Percentiles rank a stretch among this genome's conserved stretches.
Conservation (phyloP, 2,329 filamentous ascomycete genomes). For the Aspergillus uvarum region DNA sequence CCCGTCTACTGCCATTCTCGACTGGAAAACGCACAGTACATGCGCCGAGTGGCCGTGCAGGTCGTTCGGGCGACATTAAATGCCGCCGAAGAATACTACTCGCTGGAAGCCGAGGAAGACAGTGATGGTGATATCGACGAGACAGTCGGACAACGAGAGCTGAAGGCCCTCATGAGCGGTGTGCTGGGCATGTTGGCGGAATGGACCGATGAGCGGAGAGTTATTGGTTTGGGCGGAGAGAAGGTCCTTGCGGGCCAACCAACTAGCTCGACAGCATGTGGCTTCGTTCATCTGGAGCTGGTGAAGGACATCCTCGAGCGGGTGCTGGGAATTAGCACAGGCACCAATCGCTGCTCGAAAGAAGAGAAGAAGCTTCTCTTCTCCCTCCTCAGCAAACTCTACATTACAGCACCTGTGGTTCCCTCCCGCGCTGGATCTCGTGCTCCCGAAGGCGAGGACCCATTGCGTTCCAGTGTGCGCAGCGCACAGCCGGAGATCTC, state of each 20-base stretch:
- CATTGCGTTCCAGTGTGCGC: slow-evolving; percentile 52
- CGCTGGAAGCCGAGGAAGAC: slow-evolving; percentile 70
- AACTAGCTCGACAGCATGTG: slow-evolving; percentile 58
- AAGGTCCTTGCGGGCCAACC: slow-evolving; percentile 50
- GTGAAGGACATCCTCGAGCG: slow-evolving; percentile 75
- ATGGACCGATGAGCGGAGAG: slow-evolving; percentile 90
- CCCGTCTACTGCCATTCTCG: slow-evolving; percentile 91
- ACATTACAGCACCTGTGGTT: slow-evolving; percentile 67
- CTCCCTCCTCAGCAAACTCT: slow-evolving; percentile 76
- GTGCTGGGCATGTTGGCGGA: slow-evolving; percentile 79
- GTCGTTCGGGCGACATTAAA: slow-evolving; percentile 69
- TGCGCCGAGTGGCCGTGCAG: slow-evolving; percentile 71
- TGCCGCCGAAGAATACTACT: slow-evolving; percentile 62
- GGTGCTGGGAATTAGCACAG: slow-evolving; percentile 54
- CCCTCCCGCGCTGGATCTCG: slow-evolving; percentile 39
- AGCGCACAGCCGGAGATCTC: slow-evolving; percentile 51
- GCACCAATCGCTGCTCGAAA: slow-evolving; percentile 44
- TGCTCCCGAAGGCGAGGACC: slow-evolving; percentile 60
- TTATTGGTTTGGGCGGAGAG: slow-evolving; percentile 59
- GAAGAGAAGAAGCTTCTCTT: slow-evolving; percentile 84
- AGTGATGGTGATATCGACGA: slow-evolving; percentile 73
- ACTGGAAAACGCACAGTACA: slow-evolving; percentile 75
- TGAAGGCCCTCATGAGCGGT: slow-evolving; percentile 63
- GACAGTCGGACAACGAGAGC: slow-evolving; percentile 67
- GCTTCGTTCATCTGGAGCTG: slow-evolving; percentile 77